phyloP scores from a whole-genome alignment of 495 filamentous ascomycete species.

The Podospora didyma region DNA sequence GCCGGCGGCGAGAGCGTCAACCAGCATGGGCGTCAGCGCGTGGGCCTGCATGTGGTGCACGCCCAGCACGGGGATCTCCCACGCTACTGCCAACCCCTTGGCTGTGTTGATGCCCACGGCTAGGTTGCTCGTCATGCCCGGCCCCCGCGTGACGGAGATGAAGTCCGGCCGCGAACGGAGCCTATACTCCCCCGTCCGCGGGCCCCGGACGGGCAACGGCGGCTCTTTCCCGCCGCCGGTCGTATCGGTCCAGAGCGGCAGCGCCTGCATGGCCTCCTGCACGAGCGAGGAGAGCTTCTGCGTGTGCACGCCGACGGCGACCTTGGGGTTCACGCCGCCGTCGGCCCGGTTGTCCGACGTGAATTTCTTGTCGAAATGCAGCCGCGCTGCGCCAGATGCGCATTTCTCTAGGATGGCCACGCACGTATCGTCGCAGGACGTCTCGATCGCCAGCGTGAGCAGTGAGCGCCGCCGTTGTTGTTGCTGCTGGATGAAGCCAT shows the following conservation, averaged over 20 bases:
- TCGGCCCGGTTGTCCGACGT: constrained; percentile 70
- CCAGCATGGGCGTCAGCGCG: constrained; percentile 80
- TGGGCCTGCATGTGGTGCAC: constrained; percentile 99
- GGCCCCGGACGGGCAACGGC: neutral
- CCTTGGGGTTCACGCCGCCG: constrained; percentile 73
- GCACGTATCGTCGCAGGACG: constrained; percentile 96
- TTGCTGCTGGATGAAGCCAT: neutral
- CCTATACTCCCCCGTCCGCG: neutral
- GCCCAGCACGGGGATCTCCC: constrained; percentile 74
- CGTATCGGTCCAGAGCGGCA: constrained; percentile 35
- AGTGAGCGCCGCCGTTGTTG: constrained; percentile 47
- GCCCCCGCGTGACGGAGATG: constrained; percentile 80
- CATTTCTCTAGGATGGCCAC: constrained; percentile 73
- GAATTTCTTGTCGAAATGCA: constrained; percentile 78
- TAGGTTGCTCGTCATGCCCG: constrained; percentile 77
- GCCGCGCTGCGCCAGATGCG: constrained; percentile 39
- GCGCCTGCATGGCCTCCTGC: constrained; percentile 51
- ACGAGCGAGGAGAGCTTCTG: constrained; percentile 62
- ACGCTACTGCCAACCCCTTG: constrained; percentile 81
- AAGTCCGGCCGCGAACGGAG: constrained; percentile 59
- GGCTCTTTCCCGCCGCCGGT: neutral
- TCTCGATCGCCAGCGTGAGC: constrained; percentile 85
- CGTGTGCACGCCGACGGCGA: constrained; percentile 70
- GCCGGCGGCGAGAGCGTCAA: constrained; percentile 50
- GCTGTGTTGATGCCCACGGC: constrained; percentile 75